Base-by-base conservation (phyloP, 2,329 filamentous ascomycete species). In the Saccharata proteae region DNA sequence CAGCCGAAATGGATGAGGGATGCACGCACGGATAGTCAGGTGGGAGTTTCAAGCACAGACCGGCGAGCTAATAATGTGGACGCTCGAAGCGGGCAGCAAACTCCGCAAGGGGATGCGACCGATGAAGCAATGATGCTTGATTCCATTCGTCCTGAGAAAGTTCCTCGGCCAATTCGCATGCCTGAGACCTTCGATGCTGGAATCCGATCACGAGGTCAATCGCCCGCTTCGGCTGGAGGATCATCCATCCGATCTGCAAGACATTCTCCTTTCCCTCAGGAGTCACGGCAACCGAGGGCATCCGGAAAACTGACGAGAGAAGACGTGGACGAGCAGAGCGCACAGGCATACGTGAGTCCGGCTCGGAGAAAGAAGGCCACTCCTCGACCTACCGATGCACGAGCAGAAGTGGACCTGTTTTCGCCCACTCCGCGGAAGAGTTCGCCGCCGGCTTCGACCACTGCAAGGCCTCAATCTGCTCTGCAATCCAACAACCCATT, bases 1-100 rank as follows among this genome's bases (percentile, higher is more conserved):
- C 82, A 93, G 49, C 90, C 90, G 1, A 90, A 83, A 49, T 98
- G 90, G 90, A 93, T 98, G 88, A 76, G 80, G 44, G 80, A 86
- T 35, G 69, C 74, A 3, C 68, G 71, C 34, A 43, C 41, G 22
- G 42, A 43, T 18, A 7, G 44, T 24, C 33, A n/a, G n/a, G n/a
- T n/a, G n/a, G n/a, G n/a, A n/a, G n/a, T n/a, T n/a, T n/a, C n/a
- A n/a, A n/a, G n/a, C n/a, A 38, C 16, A 38, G 47, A n/a, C 13
- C 14, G 14, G 26, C 13, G 13, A 16, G 14, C 12, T 14, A 38
- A 38, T 32, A 43, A 45, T 21, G 24, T 29, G 26, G 30, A 39
- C 36, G 36, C 28, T 19, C 16, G 28, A 6, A 22, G 33, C 16
- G 38, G 29, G 26, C 32, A 25, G 26, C 19, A 30, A 6, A 30